These are phyloP conservation scores for Erodium chrysanthum DNA, from an alignment of 441 rosid species.

Conservation along the genomic window DNA sequence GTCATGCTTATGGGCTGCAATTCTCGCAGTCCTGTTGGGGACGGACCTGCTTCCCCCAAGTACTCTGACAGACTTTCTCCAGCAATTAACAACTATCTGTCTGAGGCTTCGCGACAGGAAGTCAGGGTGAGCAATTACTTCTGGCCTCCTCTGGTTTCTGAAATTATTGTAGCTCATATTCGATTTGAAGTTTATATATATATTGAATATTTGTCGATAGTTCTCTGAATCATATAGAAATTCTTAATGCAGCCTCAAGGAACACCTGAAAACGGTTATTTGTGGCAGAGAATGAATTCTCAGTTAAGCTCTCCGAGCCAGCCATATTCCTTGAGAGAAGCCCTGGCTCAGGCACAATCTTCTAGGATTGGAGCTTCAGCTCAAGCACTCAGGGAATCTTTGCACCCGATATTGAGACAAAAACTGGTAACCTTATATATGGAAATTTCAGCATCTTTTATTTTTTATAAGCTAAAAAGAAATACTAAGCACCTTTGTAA, in stretches of 20 bases:
- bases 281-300: constrained; percentile 97
- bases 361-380: constrained; percentile 98
- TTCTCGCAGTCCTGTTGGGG: constrained; percentile 79
- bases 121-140: constrained; percentile 56
- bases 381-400: constrained; percentile 93
- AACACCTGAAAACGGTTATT: constrained; percentile 86
- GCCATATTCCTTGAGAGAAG: constrained; percentile 97
- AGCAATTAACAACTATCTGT: constrained; percentile 77
- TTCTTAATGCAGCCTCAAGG: constrained; percentile 65
- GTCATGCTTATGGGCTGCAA: constrained; percentile 83
- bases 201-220: background rate
- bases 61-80: constrained; percentile 97
- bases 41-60: constrained; percentile 85
- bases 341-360: constrained; percentile 97
- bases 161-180: background rate
- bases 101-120: constrained; percentile 99
- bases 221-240: constrained; percentile 6
- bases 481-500: constrained; percentile 6
- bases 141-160: too few species aligned
- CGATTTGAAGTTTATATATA: background rate
- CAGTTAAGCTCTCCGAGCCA: constrained; percentile 98
- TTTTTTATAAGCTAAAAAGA: constrained; percentile 9
- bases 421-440: constrained; percentile 50
- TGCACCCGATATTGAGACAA: constrained; percentile 94
- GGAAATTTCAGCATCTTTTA: constrained; percentile 10